A percentile compares a stretch with the other conserved stretches of the same genome.
These are phyloP conservation scores for Monosporascus sp. DNA, from an alignment of 2,329 filamentous ascomycete genomes.

Conservation along the genomic window DNA sequence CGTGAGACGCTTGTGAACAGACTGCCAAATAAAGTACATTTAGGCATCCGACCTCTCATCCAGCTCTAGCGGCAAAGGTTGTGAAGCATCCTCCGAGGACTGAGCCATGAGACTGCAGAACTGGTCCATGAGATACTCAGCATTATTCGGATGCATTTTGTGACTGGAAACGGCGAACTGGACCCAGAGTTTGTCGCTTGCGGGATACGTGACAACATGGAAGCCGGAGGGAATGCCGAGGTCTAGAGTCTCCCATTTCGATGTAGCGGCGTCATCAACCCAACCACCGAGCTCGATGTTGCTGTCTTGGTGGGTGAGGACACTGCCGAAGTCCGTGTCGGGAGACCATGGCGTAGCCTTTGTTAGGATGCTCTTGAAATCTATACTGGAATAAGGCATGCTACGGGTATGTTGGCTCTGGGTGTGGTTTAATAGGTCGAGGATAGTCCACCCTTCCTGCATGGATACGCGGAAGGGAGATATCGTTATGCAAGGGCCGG, in stretches of 20 bases:
- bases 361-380: no score
- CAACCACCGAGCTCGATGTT: neutral
- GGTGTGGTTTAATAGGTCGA: no score
- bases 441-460: no score
- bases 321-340: neutral
- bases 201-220: neutral
- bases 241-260: neutral
- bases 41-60: no score
- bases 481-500: no score
- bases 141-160: neutral
- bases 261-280: neutral
- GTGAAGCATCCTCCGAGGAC: neutral
- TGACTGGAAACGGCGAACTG: neutral
- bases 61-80: no score
- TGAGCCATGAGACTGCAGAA: neutral
- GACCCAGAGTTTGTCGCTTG: neutral
- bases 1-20: no score
- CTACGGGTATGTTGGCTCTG: no score
- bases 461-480: no score
- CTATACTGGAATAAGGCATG: no score
- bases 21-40: no score
- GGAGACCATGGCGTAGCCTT: neutral
- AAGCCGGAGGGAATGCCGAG: neutral
- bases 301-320: neutral
- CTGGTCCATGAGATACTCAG: neutral